Conservation (phyloP, 106 monocot species). For the Agapanthus africanus region DNA sequence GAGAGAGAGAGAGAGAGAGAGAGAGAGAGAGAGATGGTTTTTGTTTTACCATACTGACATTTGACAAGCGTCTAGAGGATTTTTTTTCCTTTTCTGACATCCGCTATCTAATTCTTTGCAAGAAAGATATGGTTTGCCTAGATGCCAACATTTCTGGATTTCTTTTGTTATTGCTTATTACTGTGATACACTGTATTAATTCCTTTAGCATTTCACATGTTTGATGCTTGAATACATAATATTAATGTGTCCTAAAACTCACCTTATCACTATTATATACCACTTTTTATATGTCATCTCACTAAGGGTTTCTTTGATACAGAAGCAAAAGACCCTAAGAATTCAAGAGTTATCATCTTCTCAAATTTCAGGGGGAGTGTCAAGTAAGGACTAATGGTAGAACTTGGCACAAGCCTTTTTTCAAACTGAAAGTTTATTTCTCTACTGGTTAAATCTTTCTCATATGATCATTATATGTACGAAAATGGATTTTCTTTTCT, state of each 20-base stretch:
- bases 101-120: neutral
- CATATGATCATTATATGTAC: neutral
- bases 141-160: neutral
- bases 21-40: too few species aligned
- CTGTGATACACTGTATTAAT: neutral
- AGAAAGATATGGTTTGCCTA: neutral
- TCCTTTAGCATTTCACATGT: neutral
- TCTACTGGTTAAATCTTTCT: neutral
- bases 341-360: constrained; percentile 92
- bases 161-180: too few species aligned
- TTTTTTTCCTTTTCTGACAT: neutral
- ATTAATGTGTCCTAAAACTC: neutral
- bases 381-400: constrained; percentile 42
- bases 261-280: neutral
- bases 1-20: too few species aligned
- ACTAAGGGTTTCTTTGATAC: too few species aligned
- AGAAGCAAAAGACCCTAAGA: constrained; percentile 53
- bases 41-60: neutral
- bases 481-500: neutral
- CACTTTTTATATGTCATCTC: too few species aligned
- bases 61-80: neutral
- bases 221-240: neutral
- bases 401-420: neutral
- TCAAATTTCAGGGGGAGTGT: constrained; percentile 92
- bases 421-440: neutral